phyloP scores from a whole-genome alignment of 495 filamentous ascomycete species.

The Cetradonia linearis region DNA sequence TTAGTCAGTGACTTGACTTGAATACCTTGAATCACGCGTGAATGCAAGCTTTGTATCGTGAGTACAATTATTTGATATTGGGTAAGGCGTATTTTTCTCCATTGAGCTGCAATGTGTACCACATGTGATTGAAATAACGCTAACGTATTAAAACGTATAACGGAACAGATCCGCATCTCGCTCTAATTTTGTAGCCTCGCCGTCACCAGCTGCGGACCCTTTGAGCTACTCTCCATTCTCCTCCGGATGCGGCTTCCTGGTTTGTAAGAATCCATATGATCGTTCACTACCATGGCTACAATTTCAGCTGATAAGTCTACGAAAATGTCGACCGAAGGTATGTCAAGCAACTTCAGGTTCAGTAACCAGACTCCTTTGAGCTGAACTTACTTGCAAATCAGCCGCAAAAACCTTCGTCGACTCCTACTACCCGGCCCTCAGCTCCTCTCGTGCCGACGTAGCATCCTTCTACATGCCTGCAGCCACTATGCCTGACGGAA shows the following conservation, averaged over 20 bases:
- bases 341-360: background rate
- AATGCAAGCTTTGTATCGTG: background rate
- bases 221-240: background rate
- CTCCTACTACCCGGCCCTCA: constrained; percentile 45
- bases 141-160: background rate
- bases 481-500: constrained; percentile 32
- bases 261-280: background rate
- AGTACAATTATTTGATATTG: background rate
- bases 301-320: constrained; percentile 35
- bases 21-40: background rate
- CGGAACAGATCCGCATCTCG: background rate
- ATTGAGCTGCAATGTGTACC: background rate
- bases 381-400: constrained; percentile 20
- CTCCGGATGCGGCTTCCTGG: background rate
- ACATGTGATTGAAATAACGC: background rate
- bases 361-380: background rate
- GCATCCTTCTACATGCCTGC: constrained; percentile 47
- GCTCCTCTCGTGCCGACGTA: constrained; percentile 43
- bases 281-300: constrained; percentile 30
- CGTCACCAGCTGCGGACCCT: background rate
- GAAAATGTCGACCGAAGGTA: constrained; percentile 44
- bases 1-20: background rate
- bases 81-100: background rate
- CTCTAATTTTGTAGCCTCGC: background rate
- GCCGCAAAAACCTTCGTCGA: constrained; percentile 44